Evolutionary conservation across 1,284 basidiomycete species (phyloP).

Genomic region (Rhizoctonia solani): DNA sequence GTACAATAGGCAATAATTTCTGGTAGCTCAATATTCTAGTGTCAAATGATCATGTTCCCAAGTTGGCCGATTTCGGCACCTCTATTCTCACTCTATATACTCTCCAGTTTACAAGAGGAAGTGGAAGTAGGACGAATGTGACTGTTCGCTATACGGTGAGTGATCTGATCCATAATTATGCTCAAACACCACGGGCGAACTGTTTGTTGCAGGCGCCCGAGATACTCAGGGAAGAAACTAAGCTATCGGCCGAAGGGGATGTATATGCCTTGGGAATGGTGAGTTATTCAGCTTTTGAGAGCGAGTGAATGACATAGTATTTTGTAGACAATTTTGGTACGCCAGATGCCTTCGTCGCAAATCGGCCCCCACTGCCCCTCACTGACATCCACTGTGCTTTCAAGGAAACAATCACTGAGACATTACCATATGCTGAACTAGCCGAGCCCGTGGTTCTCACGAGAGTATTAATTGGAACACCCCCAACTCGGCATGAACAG

Average conservation of each 20-base stretch:
- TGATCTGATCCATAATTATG: neutral
- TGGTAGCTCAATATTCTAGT: slow-evolving; percentile 2
- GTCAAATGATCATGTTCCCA: neutral
- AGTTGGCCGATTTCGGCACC: slow-evolving; percentile 8
- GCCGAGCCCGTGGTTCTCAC: neutral
- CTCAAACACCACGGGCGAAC: too few relatives aligned
- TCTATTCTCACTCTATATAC: neutral
- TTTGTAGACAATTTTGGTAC: slow-evolving; percentile 4
- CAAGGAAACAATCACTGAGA: slow-evolving; percentile 9
- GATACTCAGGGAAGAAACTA: neutral
- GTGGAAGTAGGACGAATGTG: neutral
- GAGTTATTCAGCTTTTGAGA: neutral
- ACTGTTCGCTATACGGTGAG: slow-evolving; percentile 1
- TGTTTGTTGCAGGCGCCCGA: neutral
- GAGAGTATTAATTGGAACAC: neutral
- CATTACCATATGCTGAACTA: neutral
- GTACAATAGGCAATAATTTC: neutral
- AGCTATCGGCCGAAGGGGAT: neutral
- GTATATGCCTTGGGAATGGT: slow-evolving; percentile 19
- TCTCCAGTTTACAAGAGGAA: neutral
- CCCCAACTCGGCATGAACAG: neutral
- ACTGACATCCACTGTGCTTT: neutral
- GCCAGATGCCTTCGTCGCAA: neutral
- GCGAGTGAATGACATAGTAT: neutral
- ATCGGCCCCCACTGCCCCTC: too few relatives aligned